phyloP scores from a whole-genome alignment of 352 stramenopile genomes.

The Globisporangium nagaii region DNA sequence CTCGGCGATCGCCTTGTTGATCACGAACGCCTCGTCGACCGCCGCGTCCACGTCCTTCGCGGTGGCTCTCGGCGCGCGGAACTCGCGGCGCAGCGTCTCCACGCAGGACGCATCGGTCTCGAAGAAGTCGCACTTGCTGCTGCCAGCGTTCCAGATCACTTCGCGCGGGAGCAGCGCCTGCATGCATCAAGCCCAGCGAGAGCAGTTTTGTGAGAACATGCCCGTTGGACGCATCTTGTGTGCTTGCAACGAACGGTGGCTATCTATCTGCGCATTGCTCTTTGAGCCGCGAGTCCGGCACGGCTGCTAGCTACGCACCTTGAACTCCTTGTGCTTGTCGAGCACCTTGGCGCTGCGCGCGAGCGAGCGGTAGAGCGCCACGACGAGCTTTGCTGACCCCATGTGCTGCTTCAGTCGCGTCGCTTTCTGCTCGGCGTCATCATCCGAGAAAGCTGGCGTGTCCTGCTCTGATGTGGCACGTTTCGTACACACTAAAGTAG shows the following conservation, averaged over 20 bases:
- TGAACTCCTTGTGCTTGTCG: slow-evolving; percentile 51
- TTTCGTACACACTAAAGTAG: not conserved
- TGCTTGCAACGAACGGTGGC: not conserved
- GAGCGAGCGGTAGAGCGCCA: slow-evolving; percentile 69
- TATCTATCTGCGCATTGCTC: not conserved
- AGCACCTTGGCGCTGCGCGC: slow-evolving; percentile 62
- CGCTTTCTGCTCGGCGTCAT: no score
- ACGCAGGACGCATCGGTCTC: slow-evolving; percentile 43
- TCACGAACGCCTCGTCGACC: slow-evolving; percentile 57
- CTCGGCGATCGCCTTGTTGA: slow-evolving; percentile 62
- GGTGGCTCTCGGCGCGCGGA: slow-evolving; percentile 19
- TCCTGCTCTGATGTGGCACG: no score
- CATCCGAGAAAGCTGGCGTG: no score
- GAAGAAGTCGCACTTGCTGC: slow-evolving; percentile 65
- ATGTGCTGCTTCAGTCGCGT: slow-evolving; percentile 15
- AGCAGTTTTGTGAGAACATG: no score
- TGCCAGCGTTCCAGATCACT: slow-evolving; percentile 42
- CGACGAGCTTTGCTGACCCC: slow-evolving; percentile 43
- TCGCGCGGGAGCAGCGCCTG: slow-evolving; percentile 60
- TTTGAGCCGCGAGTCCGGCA: not conserved
- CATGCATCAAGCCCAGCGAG: not conserved
- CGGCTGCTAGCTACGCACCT: slow-evolving; percentile 20
- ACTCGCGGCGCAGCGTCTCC: slow-evolving; percentile 43
- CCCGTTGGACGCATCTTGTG: not conserved
- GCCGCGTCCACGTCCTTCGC: slow-evolving; percentile 18